Base-by-base conservation (phyloP, 768 basidiomycete species). In the Naematelia aurantialba region DNA sequence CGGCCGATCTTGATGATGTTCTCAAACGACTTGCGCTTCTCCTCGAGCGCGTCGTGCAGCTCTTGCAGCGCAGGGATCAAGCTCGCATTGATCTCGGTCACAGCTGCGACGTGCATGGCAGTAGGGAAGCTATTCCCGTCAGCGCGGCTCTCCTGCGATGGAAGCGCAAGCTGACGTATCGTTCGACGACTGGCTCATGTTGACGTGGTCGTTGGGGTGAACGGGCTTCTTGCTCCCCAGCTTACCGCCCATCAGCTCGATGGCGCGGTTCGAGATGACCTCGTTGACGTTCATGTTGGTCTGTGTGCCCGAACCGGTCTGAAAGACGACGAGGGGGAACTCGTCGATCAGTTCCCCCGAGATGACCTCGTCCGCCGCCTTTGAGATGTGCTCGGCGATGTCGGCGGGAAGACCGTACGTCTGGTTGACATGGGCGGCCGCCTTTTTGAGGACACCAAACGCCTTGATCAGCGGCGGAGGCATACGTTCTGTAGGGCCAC, bases 241-340 rank as follows among this genome's bases (percentile, higher is more conserved):
- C 79, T 92, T 83, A 17, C 96, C 96, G 5, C 96, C 96, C 60
- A 98, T 85, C 61, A 96, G 80, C 80, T 99, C 91, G 72, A 98
- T 99, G 30, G 96, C 96, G 59, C 94, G 87, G 78, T 99, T 99
- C 24, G 93, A 94, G 74, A 99, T 93, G 69, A 97, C 93, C 84
- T 99, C 96, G 76, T 99, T 99, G 61, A 85, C 90, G 78, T 90
- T 99, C 96, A 99, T 99, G 81, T 99, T 99, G 74, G 89, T 93
- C 78, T 99, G 96, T 1, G 96, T 99, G 19, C 96, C 96, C 56
- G 90, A 93, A 60, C 96, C 96, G 22, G 96, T 99, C 79, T 99
- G 96, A 84, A 97, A 99, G 44, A 99, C 93, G 34, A 99, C 96
- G 39, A 99, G 81, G 24, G 96, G 96, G 81, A 99, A 99, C 79